phyloP scores from a whole-genome alignment of 2,329 filamentous ascomycete species.

The Cryphonectria nitschkei region DNA sequence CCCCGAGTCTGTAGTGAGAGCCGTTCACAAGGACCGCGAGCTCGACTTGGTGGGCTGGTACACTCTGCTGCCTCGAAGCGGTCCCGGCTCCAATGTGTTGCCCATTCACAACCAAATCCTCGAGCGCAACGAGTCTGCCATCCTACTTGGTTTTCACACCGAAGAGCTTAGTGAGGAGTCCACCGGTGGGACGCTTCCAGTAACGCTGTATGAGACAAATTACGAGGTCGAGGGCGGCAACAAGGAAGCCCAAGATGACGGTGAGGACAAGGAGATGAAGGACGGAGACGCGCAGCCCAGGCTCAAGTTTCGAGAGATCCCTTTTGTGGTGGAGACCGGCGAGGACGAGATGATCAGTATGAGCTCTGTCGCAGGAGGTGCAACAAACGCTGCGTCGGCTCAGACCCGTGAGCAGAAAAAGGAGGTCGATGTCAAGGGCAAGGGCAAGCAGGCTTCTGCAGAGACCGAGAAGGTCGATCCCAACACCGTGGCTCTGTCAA shows the following conservation, averaged over 20 bases:
- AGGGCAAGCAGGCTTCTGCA: constrained; percentile 53
- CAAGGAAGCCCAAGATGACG: constrained; percentile 46
- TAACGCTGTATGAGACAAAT: constrained; percentile 88
- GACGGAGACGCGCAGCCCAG: constrained; percentile 61
- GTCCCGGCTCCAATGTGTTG: constrained; percentile 70
- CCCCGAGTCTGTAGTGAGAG: constrained; percentile 64
- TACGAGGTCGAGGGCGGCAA: constrained; percentile 69
- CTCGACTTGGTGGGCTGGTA: constrained; percentile 94
- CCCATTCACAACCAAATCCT: constrained; percentile 80
- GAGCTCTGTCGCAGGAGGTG: constrained; percentile 86
- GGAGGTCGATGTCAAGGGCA: constrained; percentile 47
- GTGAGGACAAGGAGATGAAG: constrained; percentile 73
- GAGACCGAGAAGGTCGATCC: constrained; percentile 37
- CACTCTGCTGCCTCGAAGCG: constrained; percentile 72
- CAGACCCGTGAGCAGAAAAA: constrained; percentile 45
- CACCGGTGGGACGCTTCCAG: constrained; percentile 78
- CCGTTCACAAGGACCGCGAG: constrained; percentile 81
- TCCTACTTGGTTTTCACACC: constrained; percentile 87
- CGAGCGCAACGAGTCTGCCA: constrained; percentile 79
- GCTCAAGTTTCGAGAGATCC: constrained; percentile 79
- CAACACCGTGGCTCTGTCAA: constrained; percentile 53
- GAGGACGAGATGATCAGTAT: constrained; percentile 98
- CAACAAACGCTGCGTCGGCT: constrained; percentile 75
- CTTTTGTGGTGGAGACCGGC: constrained; percentile 88
- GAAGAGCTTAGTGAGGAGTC: constrained; percentile 54